Evolutionary conservation across 306 rosid species (phyloP).

Genomic region (Styphnolobium japonicum): DNA sequence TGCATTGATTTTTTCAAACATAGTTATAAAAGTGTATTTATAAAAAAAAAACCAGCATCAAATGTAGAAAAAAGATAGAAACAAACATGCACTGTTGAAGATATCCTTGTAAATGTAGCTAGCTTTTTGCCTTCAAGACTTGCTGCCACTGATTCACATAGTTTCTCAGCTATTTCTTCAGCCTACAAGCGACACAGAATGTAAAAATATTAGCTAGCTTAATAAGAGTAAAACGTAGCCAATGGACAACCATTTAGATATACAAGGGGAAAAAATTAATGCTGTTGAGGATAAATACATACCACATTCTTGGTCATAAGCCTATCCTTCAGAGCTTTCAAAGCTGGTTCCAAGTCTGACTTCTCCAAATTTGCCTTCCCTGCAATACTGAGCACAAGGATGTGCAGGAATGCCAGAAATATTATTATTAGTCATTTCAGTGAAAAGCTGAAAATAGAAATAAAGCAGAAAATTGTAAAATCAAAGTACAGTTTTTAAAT

Average conservation of each 20-base stretch:
- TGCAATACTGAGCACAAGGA: conserved; percentile 68
- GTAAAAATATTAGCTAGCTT: conserved; percentile 21
- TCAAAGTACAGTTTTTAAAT: neutral
- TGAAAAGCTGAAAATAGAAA: conserved; percentile 10
- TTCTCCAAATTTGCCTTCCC: conserved; percentile 95
- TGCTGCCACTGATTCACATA: conserved; percentile 96
- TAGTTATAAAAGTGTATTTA: neutral
- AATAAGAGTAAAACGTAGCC: neutral
- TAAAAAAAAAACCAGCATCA: neutral
- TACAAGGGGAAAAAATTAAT: neutral
- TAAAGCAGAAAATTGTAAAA: neutral
- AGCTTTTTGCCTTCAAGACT: conserved; percentile 97
- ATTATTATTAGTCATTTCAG: conserved; percentile 6
- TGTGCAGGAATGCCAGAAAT: conserved; percentile 1
- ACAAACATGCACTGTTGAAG: conserved; percentile 93
- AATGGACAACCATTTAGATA: neutral
- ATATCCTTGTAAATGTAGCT: conserved; percentile 90
- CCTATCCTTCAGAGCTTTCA: conserved; percentile 95
- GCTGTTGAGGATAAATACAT: conserved; percentile 28
- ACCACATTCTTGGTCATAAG: conserved; percentile 99
- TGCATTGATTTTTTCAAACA: conserved; percentile 32
- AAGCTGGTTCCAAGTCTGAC: conserved; percentile 93
- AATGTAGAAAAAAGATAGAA: conserved; percentile 9
- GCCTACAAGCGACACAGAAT: conserved; percentile 55
- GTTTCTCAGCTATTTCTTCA: conserved; percentile 98